A percentile compares a stretch with the other conserved stretches of the same genome.
Evolutionary conservation across 805 yeast genomes (phyloP).

Genomic region (Candida silvatica): DNA sequence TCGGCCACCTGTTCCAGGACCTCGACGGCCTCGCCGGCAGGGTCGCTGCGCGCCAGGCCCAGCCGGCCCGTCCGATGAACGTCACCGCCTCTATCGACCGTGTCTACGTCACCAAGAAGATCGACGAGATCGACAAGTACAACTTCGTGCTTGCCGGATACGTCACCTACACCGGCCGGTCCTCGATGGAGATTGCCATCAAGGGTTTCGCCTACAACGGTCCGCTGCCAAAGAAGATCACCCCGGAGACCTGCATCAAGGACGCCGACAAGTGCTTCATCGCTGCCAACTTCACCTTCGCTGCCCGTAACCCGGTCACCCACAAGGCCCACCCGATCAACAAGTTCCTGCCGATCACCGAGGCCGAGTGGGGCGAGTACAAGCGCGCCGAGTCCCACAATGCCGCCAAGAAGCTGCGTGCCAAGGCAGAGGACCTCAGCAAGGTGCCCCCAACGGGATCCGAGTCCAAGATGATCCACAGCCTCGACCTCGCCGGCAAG

Average conservation of each 20-base stretch:
- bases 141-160: slow-evolving; percentile 83
- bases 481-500: slow-evolving; percentile 56
- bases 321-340: slow-evolving; percentile 85
- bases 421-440: slow-evolving; percentile 50
- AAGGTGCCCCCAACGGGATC: slow-evolving; percentile 68
- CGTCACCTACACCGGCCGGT: slow-evolving; percentile 90
- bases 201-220: slow-evolving; percentile 73
- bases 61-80: slow-evolving; percentile 93
- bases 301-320: slow-evolving; percentile 91
- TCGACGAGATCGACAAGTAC: slow-evolving; percentile 66
- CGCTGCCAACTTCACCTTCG: slow-evolving; percentile 90
- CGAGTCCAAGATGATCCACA: slow-evolving; percentile 70
- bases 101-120: slow-evolving; percentile 75
- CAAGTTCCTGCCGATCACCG: slow-evolving; percentile 65
- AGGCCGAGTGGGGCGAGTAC: slow-evolving; percentile 73
- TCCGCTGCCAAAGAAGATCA: slow-evolving; percentile 38
- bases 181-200: slow-evolving; percentile 92
- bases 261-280: slow-evolving; percentile 56
- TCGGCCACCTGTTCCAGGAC: slow-evolving; percentile 92
- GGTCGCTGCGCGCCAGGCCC: slow-evolving; percentile 84
- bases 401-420: slow-evolving; percentile 74
- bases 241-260: slow-evolving; percentile 48
- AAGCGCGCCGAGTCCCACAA: slow-evolving; percentile 86
- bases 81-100: slow-evolving; percentile 95
- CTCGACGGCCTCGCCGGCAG: slow-evolving; percentile 91